These are phyloP conservation scores for Pichia inconspicua DNA, from an alignment of 1,139 yeast genomes.

Conservation along the genomic window DNA sequence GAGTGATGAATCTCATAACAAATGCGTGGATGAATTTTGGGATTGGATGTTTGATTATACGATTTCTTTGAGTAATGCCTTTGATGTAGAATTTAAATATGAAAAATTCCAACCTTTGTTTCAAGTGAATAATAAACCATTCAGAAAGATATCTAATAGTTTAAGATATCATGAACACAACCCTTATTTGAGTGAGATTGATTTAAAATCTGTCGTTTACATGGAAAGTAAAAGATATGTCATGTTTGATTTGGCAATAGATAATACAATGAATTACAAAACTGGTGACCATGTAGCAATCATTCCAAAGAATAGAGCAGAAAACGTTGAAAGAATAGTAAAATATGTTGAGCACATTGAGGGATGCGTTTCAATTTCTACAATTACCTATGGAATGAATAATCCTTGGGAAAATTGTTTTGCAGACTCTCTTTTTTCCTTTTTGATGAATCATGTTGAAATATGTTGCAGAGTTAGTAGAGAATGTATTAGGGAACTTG, in stretches of 20 bases:
- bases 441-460: conserved; percentile 76
- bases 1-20: conserved; percentile 90
- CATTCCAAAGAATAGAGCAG: conserved; percentile 80
- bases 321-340: conserved; percentile 58
- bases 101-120: conserved; percentile 6
- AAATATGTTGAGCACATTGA: conserved; percentile 1
- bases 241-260: conserved; percentile 63
- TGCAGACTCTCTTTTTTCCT: conserved; percentile 55
- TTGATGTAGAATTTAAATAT: conserved; percentile 36
- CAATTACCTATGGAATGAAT: not conserved
- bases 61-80: conserved; percentile 36
- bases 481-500: conserved; percentile 59
- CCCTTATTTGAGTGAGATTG: conserved; percentile 69
- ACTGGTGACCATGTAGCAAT: conserved; percentile 96
- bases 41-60: conserved; percentile 81
- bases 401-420: conserved; percentile 2
- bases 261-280: conserved; percentile 66
- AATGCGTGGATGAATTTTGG: conserved; percentile 86
- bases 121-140: not conserved
- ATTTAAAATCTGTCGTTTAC: conserved; percentile 52
- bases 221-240: conserved; percentile 43
- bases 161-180: conserved; percentile 63
- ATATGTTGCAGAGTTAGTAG: conserved; percentile 88
- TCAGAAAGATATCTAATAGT: conserved; percentile 46
- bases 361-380: not conserved